Evolutionary conservation across 352 stramenopile genomes (phyloP).

Genomic region (Phytophthora constricta): DNA sequence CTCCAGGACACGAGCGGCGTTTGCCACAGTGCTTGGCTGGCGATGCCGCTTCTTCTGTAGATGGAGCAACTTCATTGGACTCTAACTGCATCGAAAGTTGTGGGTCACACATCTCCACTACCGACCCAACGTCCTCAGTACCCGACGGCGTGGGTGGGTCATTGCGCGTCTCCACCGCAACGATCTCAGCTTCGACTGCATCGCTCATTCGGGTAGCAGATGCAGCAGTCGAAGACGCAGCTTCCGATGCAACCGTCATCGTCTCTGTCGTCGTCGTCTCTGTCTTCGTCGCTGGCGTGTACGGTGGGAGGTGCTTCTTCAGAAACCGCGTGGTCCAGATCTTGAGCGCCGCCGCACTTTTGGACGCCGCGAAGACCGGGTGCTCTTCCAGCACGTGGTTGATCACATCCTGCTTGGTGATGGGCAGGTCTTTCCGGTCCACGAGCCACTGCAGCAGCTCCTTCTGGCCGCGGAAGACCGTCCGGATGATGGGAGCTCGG

Average conservation of each 20-base stretch:
- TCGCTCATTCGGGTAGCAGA: not conserved
- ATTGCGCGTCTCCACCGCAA: constrained; percentile 7
- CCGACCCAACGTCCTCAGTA: not conserved
- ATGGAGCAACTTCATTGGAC: constrained; percentile 3
- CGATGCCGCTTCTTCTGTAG: not conserved
- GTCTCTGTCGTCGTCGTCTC: not conserved
- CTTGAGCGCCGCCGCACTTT: constrained; percentile 61
- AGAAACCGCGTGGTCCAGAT: constrained; percentile 72
- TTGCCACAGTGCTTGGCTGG: constrained; percentile 46
- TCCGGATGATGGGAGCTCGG: too few species aligned
- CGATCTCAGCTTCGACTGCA: constrained; percentile 1
- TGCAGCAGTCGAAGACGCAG: not conserved
- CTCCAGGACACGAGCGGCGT: constrained; percentile 48
- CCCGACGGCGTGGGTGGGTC: constrained; percentile 3
- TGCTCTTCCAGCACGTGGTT: constrained; percentile 60
- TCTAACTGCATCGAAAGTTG: not conserved
- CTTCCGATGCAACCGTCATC: not conserved
- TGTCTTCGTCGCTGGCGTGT: constrained; percentile 9
- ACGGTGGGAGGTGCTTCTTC: constrained; percentile 58
- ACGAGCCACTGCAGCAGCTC: constrained; percentile 67
- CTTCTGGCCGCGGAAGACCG: constrained; percentile 34
- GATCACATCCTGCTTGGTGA: constrained; percentile 73
- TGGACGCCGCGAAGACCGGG: constrained; percentile 61
- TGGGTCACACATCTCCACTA: not conserved
- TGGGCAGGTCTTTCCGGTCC: constrained; percentile 41